Evolutionary conservation across 2,329 filamentous ascomycete genomes (phyloP).

Genomic region (Exophiala lecanii-corni): DNA sequence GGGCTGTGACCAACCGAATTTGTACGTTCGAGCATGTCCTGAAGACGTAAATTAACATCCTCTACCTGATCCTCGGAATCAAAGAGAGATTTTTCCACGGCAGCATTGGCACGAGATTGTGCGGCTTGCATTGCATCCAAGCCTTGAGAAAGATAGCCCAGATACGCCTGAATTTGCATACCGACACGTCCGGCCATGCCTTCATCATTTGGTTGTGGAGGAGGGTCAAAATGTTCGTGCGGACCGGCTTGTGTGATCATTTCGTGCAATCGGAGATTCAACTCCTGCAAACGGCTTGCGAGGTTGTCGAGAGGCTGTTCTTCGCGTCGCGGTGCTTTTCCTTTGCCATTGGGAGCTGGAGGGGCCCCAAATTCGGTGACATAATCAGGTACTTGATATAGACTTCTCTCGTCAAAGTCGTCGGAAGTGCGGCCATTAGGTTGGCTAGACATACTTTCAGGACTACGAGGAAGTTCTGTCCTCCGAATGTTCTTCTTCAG

Average conservation of each 20-base stretch:
- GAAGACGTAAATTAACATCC: conserved; percentile 61
- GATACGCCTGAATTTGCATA: conserved; percentile 43
- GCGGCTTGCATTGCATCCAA: conserved; percentile 58
- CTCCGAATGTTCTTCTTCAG: conserved; percentile 55
- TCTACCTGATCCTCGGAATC: conserved; percentile 54
- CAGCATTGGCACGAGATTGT: conserved; percentile 42
- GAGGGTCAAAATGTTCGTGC: conserved; percentile 33
- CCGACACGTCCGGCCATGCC: conserved; percentile 23
- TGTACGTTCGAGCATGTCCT: conserved; percentile 51
- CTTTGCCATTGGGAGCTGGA: conserved; percentile 27
- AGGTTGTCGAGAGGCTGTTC: conserved; percentile 48
- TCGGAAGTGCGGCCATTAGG: conserved; percentile 48
- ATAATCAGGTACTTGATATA: conserved; percentile 66
- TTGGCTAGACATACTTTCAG: conserved; percentile 58
- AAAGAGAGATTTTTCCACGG: conserved; percentile 30
- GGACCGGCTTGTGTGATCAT: conserved; percentile 53
- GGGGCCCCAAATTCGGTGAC: conserved; percentile 46
- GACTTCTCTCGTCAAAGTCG: conserved; percentile 71
- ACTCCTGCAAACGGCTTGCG: conserved; percentile 60
- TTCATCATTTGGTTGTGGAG: conserved; percentile 33
- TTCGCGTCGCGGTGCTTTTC: conserved; percentile 21
- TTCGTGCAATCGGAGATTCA: conserved; percentile 64
- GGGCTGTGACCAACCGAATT: conserved; percentile 41
- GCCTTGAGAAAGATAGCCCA: conserved; percentile 67
- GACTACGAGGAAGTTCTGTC: conserved; percentile 59